These are phyloP conservation scores for Fraxinus sp. DNA, from an alignment of 305 asterid species.

Conservation along the genomic window DNA sequence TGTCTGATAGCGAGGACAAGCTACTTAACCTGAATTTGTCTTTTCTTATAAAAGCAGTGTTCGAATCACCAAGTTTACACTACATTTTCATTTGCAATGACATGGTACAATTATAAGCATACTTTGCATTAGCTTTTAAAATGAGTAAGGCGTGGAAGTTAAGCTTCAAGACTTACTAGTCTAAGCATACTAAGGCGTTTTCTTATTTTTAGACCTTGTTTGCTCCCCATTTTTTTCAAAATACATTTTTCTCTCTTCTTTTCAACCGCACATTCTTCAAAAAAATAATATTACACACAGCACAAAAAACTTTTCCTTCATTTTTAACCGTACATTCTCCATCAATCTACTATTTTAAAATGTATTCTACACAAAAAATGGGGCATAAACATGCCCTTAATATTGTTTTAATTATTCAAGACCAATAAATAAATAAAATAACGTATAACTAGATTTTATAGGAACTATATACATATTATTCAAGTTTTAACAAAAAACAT, in stretches of 20 bases:
- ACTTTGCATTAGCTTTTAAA: background rate
- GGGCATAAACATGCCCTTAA: no score
- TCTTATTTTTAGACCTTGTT: background rate
- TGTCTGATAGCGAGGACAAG: background rate
- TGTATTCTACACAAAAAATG: no score
- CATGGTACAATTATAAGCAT: background rate
- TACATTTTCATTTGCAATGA: background rate
- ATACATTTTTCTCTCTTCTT: no score
- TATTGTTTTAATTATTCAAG: background rate
- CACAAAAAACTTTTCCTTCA: no score
- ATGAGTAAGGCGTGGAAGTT: background rate
- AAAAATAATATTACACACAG: no score
- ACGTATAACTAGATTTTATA: no score
- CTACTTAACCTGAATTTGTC: background rate
- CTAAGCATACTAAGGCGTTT: background rate
- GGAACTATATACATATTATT: background rate
- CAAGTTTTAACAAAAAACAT: background rate
- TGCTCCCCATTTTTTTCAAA: no score
- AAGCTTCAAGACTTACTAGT: background rate
- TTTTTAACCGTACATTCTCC: no score
- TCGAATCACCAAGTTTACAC: background rate
- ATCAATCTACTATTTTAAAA: no score
- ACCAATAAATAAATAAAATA: background rate
- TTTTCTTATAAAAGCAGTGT: background rate
- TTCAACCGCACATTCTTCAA: no score